Conservation (phyloP, 2,329 filamentous ascomycete species). For the Fusarium chaquense region DNA sequence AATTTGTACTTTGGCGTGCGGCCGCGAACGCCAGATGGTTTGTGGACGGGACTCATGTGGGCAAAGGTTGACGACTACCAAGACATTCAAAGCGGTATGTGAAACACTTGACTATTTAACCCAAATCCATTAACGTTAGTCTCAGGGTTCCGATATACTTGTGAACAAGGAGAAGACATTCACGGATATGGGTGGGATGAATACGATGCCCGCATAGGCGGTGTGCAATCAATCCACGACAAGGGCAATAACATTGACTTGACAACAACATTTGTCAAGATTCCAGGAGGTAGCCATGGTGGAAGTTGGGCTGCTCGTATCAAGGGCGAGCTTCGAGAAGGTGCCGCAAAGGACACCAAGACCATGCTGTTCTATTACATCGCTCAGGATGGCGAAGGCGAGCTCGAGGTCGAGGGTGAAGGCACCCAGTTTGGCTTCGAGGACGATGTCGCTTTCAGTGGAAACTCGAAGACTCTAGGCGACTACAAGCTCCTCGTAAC, state of each 20-base stretch:
- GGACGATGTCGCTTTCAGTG: slow-evolving; percentile 75
- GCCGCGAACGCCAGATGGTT: slow-evolving; percentile 82
- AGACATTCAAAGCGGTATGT: slow-evolving; percentile 78
- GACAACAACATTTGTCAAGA: slow-evolving; percentile 92
- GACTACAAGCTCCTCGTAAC: slow-evolving; percentile 84
- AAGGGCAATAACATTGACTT: slow-evolving; percentile 88
- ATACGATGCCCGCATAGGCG: slow-evolving; percentile 89
- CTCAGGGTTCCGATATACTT: slow-evolving; percentile 88
- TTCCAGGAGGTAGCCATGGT: slow-evolving; percentile 85
- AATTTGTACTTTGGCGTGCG: slow-evolving; percentile 95
- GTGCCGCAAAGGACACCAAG: slow-evolving; percentile 74
- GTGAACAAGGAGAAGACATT: slow-evolving; percentile 95
- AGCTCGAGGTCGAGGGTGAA: slow-evolving; percentile 69
- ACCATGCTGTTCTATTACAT: slow-evolving; percentile 87
- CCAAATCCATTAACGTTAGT: slow-evolving; percentile 13
- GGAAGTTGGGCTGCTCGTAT: slow-evolving; percentile 94
- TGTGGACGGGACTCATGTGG: slow-evolving; percentile 91
- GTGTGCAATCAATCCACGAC: slow-evolving; percentile 91
- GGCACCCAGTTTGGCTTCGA: slow-evolving; percentile 64
- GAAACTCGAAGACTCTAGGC: slow-evolving; percentile 78
- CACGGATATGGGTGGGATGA: slow-evolving; percentile 98
- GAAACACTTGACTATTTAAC: not conserved
- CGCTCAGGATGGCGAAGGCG: slow-evolving; percentile 79
- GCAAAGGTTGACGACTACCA: slow-evolving; percentile 82
- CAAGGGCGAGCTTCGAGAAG: slow-evolving; percentile 80